These are phyloP conservation scores for Yarrowia keelungensis DNA, from an alignment of 805 yeast species.

Conservation along the genomic window DNA sequence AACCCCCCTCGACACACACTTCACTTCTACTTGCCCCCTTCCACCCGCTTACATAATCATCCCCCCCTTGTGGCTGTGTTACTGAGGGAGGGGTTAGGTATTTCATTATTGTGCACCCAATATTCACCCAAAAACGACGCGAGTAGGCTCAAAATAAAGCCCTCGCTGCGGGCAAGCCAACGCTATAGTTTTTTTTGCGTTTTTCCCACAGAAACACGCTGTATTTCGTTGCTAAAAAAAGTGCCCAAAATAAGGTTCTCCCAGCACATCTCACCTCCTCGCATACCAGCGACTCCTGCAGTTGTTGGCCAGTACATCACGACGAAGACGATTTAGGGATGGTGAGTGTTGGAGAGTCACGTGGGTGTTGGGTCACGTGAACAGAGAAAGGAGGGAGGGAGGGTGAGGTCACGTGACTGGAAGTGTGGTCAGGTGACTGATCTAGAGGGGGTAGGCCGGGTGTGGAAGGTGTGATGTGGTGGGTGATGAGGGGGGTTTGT, in stretches of 20 bases:
- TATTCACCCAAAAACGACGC: no score
- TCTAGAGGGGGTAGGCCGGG: no score
- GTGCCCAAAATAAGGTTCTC: background rate
- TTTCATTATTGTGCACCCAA: no score
- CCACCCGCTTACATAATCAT: no score
- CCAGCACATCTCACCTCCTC: slow-evolving; percentile 6
- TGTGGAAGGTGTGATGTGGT: background rate
- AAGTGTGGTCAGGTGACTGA: background rate
- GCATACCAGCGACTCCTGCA: slow-evolving; percentile 5
- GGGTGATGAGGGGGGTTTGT: background rate
- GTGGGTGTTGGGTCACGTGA: background rate
- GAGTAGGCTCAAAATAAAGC: no score
- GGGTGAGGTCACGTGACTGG: background rate
- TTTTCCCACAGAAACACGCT: no score
- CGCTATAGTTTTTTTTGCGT: no score
- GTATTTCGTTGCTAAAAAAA: background rate
- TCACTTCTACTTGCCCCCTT: background rate
- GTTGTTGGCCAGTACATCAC: slow-evolving; percentile 20
- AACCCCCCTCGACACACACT: background rate
- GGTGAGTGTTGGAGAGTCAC: background rate
- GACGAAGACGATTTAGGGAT: slow-evolving; percentile 12
- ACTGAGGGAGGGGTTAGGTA: no score
- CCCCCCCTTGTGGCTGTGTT: no score
- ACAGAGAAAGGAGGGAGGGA: background rate
- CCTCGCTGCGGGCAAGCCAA: no score